Base-by-base conservation (phyloP, 2,329 filamentous ascomycete species). In the Aphanoascus verrucosus region DNA sequence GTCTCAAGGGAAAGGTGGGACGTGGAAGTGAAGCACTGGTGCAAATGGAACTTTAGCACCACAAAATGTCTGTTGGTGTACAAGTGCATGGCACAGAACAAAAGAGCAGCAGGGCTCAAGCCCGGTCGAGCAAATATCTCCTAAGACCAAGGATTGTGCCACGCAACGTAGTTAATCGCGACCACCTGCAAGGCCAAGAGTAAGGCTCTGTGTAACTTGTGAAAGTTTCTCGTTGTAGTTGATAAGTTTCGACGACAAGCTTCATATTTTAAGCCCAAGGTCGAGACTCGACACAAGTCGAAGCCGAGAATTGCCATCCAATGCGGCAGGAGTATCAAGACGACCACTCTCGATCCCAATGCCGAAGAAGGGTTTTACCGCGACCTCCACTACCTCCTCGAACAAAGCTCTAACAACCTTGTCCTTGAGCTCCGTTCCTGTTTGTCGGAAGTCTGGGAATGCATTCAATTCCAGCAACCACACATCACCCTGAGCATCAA, bases 391-490 rank as follows among this genome's bases (percentile, higher is more conserved):
- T 19, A 88, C 84, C 9, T 81, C 85, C 62, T 81, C 77, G 76
- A 94, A 93, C 60, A 98, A 75, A 6, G 83, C 85, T 17, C 75
- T 79, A 20, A 98, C 84, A 40, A 97, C 69, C 0, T 72, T 59
- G 42, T 71, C 79, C 64, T 77, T 81, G 59, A 94, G 69, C 54
- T 86, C 84, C 6, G 78, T 77, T 0, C 93, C 93, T 14, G 89
- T 95, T 79, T 97, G 91, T 64, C 80, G 83, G 65, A 97, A 97
- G 72, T 98, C 93, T 8, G 93, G 93, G 70, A 94, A 98, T 0
- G 91, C 88, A 73, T 98, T 98, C 32, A 94, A 80, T 73, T 98
- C 93, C 54, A 98, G 73, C 63, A 98, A 67, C 82, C 83, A 96
- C 2, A 82, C 79, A 2, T 64, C 75, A 0, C 81, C 83, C 7